phyloP scores from a whole-genome alignment of 345 rosid genomes.

The Eucalyptus guilfoylei region DNA sequence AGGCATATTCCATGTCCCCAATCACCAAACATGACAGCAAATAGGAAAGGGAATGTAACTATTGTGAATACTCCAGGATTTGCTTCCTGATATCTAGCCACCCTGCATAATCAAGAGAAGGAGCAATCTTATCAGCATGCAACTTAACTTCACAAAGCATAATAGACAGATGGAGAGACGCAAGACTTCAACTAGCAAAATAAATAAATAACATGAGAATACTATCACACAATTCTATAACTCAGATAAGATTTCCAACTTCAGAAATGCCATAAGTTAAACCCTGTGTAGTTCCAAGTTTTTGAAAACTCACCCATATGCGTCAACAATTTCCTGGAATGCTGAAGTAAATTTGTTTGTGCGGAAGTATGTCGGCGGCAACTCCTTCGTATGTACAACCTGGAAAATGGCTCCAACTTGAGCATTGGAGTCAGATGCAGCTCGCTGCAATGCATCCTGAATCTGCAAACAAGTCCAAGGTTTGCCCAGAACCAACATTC shows the following conservation, averaged over 20 bases:
- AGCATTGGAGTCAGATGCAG: slow-evolving; percentile 84
- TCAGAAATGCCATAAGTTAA: not conserved
- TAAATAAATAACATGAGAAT: not conserved
- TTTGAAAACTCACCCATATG: slow-evolving; percentile 68
- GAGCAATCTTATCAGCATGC: not conserved
- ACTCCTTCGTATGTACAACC: slow-evolving; percentile 74
- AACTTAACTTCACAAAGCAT: not conserved
- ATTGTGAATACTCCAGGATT: slow-evolving; percentile 94
- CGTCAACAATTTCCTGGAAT: slow-evolving; percentile 94
- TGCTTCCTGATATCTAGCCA: slow-evolving; percentile 90
- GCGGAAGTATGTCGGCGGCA: slow-evolving; percentile 86
- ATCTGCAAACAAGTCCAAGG: slow-evolving; percentile 39
- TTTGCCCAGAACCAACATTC: not conserved
- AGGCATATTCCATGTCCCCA: slow-evolving; percentile 99
- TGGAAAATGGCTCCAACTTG: slow-evolving; percentile 91
- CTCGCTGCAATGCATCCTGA: slow-evolving; percentile 89
- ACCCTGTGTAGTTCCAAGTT: not conserved
- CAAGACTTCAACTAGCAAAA: not conserved
- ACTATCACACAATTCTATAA: not conserved
- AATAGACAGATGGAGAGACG: not conserved
- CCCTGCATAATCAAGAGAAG: slow-evolving; percentile 35
- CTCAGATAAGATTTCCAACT: not conserved
- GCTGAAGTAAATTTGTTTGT: slow-evolving; percentile 88
- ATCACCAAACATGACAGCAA: slow-evolving; percentile 99
- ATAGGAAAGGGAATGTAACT: slow-evolving; percentile 90